phyloP scores from a whole-genome alignment of 805 yeast species.

The Saturnispora saitoi region DNA sequence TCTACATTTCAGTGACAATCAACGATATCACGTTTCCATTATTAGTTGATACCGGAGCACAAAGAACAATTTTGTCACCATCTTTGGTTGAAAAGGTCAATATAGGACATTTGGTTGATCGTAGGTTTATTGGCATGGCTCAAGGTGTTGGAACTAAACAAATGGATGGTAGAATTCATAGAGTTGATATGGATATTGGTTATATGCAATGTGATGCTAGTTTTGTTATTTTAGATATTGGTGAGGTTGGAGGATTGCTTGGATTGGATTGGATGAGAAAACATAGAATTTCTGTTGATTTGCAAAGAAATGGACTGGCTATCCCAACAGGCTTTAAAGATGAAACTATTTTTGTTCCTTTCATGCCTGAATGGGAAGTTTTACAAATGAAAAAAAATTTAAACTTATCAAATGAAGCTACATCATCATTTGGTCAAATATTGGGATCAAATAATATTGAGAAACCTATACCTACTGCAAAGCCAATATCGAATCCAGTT shows the following conservation, averaged over 20 bases:
- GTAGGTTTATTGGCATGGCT: conserved; percentile 72
- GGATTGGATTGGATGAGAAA: conserved; percentile 91
- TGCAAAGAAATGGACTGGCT: conserved; percentile 50
- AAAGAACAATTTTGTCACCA: conserved; percentile 75
- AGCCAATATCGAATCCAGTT: neutral
- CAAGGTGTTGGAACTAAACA: conserved; percentile 81
- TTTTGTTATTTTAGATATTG: conserved; percentile 63
- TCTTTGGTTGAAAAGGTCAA: conserved; percentile 66
- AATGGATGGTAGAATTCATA: conserved; percentile 78
- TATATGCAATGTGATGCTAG: conserved; percentile 54
- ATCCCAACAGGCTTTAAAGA: conserved; percentile 39
- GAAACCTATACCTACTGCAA: neutral
- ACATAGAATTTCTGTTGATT: conserved; percentile 75
- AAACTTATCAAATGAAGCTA: conserved; percentile 15
- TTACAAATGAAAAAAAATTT: conserved; percentile 11
- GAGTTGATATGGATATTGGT: conserved; percentile 78
- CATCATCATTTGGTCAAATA: neutral
- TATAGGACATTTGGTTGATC: conserved; percentile 66
- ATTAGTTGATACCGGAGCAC: conserved; percentile 96
- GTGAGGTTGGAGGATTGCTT: conserved; percentile 57
- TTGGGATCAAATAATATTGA: neutral
- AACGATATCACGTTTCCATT: conserved; percentile 82
- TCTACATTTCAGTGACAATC: conserved; percentile 68
- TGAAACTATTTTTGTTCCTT: conserved; percentile 10
- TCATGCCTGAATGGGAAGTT: conserved; percentile 17